Percentiles rank a stretch among this genome's conserved stretches.
Evolutionary conservation across 176 grass and related monocot species (phyloP).

Genomic region (Hyparrhenia diplandra): DNA sequence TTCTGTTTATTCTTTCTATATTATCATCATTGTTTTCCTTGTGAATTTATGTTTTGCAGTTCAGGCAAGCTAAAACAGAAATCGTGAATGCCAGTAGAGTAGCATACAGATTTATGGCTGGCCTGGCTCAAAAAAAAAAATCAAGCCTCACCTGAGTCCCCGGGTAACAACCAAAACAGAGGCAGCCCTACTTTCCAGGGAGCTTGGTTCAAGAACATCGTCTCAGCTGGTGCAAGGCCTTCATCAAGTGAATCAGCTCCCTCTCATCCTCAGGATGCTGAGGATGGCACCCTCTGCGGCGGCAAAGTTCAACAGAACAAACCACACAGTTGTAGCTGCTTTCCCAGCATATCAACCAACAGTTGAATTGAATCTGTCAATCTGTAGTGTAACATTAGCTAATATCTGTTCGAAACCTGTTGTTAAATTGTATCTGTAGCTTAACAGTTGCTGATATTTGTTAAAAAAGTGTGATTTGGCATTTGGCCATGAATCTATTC

Average conservation of each 20-base stretch:
- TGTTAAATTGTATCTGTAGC: slow-evolving; percentile 38
- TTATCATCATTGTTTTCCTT: slow-evolving; percentile 14
- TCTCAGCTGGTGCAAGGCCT: slow-evolving; percentile 66
- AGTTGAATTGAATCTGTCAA: slow-evolving; percentile 41
- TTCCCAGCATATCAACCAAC: background rate
- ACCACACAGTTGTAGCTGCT: slow-evolving; percentile 29
- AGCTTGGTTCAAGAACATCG: slow-evolving; percentile 78
- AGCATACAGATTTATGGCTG: slow-evolving; percentile 95
- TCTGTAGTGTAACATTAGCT: slow-evolving; percentile 47
- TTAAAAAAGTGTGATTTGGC: slow-evolving; percentile 30
- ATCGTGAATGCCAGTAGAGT: slow-evolving; percentile 93
- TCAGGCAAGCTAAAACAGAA: slow-evolving; percentile 93
- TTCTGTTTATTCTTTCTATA: background rate
- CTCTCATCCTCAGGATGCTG: slow-evolving; percentile 25
- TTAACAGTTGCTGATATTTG: slow-evolving; percentile 24
- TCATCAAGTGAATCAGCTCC: slow-evolving; percentile 54
- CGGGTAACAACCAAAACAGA: slow-evolving; percentile 54
- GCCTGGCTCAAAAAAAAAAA: slow-evolving; percentile 70
- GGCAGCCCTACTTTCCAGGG: slow-evolving; percentile 55
- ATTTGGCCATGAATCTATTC: slow-evolving; percentile 1
- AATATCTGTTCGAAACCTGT: slow-evolving; percentile 35
- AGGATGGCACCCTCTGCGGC: slow-evolving; percentile 27
- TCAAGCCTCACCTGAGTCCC: slow-evolving; percentile 45
- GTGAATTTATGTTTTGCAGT: slow-evolving; percentile 50
- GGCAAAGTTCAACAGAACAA: slow-evolving; percentile 42